Base-by-base conservation (phyloP, 805 yeast species). In the Wickerhamiella nectarea region DNA sequence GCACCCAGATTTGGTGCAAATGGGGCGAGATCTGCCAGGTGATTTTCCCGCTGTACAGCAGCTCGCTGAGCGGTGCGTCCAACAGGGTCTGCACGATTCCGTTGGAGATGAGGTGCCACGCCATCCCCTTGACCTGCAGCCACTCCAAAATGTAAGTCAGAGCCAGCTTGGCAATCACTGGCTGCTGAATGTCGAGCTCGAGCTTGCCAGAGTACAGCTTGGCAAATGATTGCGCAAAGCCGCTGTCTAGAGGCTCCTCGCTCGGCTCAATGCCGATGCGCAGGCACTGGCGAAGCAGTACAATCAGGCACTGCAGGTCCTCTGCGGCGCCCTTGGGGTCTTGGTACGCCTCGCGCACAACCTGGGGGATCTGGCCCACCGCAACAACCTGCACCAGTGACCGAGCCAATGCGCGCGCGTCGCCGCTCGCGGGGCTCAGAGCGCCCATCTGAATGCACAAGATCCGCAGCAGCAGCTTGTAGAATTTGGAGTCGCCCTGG, bases 1-100 rank as follows among this genome's bases (percentile, higher is more conserved):
- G 76, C n/a, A 76, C 71, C 96, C 96, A 87, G n/a, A 82, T 65
- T 42, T 72, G 69, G 57, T 86, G 89, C 46, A 81, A 61, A 38
- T 72, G 71, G 1, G 82, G 71, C 3, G 73, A 59, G 0, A 61
- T 54, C 31, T 67, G 68, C 2, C 81, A 70, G 11, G 68, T 64
- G 2, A 83, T 60, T 6, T 70, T 70, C 0, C 94, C 94, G 4
- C 69, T 65, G 55, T 79, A 84, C 34, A 87, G 74, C 1, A 68
- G 67, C 20, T 68, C 60, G 0, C 94, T 79, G 1, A 83, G 68
- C 5, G 86, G 78, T 44, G 91, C 78, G 52, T 85, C 94, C 3
- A 77, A 69, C 34, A 87, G 62, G 3, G 76, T 76, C 3, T 76
- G 66, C 44, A 81, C 72, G 28, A 87, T 59, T 0, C 94, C 94